phyloP scores from a whole-genome alignment of 495 filamentous ascomycete species.

The Letharia lupina region DNA sequence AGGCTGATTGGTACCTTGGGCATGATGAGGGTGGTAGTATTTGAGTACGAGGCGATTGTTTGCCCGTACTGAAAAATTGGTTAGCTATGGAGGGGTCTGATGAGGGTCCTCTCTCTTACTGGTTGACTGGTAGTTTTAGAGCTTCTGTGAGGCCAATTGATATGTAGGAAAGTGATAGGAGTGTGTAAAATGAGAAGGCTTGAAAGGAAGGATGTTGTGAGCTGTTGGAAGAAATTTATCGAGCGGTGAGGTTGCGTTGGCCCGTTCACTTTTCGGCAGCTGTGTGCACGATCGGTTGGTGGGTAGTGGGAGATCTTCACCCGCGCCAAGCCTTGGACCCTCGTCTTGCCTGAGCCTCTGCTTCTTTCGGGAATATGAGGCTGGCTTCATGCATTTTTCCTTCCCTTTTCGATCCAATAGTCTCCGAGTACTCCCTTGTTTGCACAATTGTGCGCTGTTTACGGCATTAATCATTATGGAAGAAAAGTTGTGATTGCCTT shows the following conservation, averaged over 20 bases:
- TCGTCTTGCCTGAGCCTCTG: too few relatives aligned
- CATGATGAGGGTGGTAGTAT: conserved; percentile 31
- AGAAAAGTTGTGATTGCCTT: neutral
- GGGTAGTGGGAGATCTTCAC: neutral
- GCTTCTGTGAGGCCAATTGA: neutral
- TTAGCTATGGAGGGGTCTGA: neutral
- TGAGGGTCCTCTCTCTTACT: neutral
- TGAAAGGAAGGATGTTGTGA: neutral
- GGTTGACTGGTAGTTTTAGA: neutral
- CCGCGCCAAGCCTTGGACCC: neutral
- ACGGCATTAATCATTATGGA: neutral
- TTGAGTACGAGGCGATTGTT: neutral
- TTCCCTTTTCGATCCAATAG: neutral
- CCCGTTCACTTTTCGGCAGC: too few relatives aligned
- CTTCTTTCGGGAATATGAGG: neutral
- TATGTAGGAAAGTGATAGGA: neutral
- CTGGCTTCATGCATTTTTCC: neutral
- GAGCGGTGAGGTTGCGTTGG: neutral
- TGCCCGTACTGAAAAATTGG: neutral
- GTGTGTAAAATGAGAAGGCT: neutral
- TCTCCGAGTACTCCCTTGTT: neutral
- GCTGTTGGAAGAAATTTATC: neutral
- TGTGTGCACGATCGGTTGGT: neutral
- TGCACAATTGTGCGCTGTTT: neutral
- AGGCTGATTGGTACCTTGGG: conserved; percentile 33